A percentile compares a stretch with the other conserved stretches of the same genome.
These are phyloP conservation scores for Coemansia sp. DNA, from an alignment of 192 early-diverging fungal genomes.

Conservation along the genomic window DNA sequence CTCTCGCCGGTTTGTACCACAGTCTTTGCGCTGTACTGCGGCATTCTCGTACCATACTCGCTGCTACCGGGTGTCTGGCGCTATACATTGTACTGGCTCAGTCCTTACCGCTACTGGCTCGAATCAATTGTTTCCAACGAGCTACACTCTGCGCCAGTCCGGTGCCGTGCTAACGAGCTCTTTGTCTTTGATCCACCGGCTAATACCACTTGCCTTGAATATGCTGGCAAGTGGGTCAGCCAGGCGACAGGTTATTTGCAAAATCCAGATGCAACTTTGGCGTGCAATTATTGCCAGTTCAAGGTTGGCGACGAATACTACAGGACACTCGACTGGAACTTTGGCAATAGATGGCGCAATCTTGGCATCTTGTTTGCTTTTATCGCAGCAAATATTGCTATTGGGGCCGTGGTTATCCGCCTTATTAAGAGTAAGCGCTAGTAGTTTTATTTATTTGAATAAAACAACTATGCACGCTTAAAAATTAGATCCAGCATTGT, in stretches of 20 bases:
- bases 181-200: constrained; percentile 58
- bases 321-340: constrained; percentile 54
- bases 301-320: constrained; percentile 62
- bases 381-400: constrained; percentile 60
- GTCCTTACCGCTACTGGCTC: constrained; percentile 62
- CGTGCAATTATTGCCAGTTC: constrained; percentile 67
- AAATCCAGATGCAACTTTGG: constrained; percentile 51
- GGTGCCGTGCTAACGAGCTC: constrained; percentile 56
- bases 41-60: constrained; percentile 60
- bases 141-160: constrained; percentile 53
- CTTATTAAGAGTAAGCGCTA: constrained; percentile 52
- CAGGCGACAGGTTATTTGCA: constrained; percentile 62
- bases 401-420: constrained; percentile 43
- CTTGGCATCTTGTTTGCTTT: constrained; percentile 65
- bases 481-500: no score
- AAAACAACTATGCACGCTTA: no score
- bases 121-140: constrained; percentile 64
- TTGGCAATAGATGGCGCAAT: constrained; percentile 68
- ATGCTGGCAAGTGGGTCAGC: constrained; percentile 57
- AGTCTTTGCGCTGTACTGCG: constrained; percentile 61
- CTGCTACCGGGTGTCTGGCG: constrained; percentile 65
- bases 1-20: constrained; percentile 64
- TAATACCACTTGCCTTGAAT: constrained; percentile 63
- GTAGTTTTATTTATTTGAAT: not conserved
- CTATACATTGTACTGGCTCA: constrained; percentile 65